Evolutionary conservation across 805 yeast genomes (phyloP).

Genomic region (Scheffersomyces ergatensis): DNA sequence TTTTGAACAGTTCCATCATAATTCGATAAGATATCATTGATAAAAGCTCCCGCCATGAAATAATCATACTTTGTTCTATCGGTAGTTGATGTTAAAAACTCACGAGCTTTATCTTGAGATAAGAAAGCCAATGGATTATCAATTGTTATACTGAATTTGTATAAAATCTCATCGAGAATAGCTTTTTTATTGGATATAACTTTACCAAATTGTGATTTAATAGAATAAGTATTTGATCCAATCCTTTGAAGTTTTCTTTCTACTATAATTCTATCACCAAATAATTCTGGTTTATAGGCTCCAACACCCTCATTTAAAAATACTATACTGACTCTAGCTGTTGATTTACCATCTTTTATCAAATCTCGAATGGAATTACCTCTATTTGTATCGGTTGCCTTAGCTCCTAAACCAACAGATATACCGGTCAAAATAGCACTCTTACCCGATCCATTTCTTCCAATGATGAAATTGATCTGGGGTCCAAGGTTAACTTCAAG

Average conservation of each 20-base stretch:
- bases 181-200: constrained; percentile 59
- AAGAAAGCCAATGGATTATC: constrained; percentile 90
- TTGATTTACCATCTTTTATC: constrained; percentile 71
- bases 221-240: constrained; percentile 50
- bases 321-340: constrained; percentile 65
- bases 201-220: constrained; percentile 52
- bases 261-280: constrained; percentile 66
- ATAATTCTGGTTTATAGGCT: constrained; percentile 60
- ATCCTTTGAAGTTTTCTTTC: constrained; percentile 58
- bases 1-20: constrained; percentile 32
- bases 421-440: constrained; percentile 86
- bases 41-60: constrained; percentile 78
- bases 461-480: constrained; percentile 80
- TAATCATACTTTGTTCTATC: constrained; percentile 69
- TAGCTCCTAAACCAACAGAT: constrained; percentile 83
- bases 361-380: constrained; percentile 69
- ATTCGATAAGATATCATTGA: constrained; percentile 62
- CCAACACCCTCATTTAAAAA: constrained; percentile 65
- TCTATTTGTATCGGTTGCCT: constrained; percentile 83
- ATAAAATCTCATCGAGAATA: constrained; percentile 66
- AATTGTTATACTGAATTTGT: constrained; percentile 71
- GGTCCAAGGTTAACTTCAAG: constrained; percentile 77
- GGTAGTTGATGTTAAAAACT: constrained; percentile 76
- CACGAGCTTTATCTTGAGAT: constrained; percentile 91
- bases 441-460: constrained; percentile 90